These are phyloP conservation scores for Meira miltonrushii DNA, from an alignment of 1,284 basidiomycete genomes.

Conservation along the genomic window DNA sequence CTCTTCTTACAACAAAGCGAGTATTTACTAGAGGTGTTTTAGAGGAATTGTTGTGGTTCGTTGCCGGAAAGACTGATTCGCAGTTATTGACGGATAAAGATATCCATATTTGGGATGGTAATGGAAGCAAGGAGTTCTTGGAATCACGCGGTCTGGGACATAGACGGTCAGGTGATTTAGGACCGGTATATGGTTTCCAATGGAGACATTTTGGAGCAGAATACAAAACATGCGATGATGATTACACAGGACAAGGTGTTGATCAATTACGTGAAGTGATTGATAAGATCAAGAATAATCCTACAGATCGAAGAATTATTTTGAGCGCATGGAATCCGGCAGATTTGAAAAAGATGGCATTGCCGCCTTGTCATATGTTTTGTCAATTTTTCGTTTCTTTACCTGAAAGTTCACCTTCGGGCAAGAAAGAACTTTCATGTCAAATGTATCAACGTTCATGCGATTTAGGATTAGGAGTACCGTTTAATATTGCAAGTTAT, in stretches of 20 bases:
- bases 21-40: conserved; percentile 86
- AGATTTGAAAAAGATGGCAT: conserved; percentile 86
- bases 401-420: conserved; percentile 58
- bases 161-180: conserved; percentile 84
- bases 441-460: conserved; percentile 98
- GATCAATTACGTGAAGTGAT: conserved; percentile 88
- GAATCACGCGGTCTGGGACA: conserved; percentile 75
- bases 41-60: conserved; percentile 94
- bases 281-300: conserved; percentile 83
- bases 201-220: conserved; percentile 96
- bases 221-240: conserved; percentile 72
- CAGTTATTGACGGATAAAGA: conserved; percentile 72
- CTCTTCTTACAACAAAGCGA: conserved; percentile 89
- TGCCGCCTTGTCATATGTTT: conserved; percentile 96
- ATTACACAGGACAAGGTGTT: conserved; percentile 79
- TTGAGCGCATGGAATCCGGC: conserved; percentile 95
- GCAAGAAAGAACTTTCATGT: conserved; percentile 63
- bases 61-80: conserved; percentile 78
- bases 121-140: conserved; percentile 81
- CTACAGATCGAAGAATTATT: conserved; percentile 92
- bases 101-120: conserved; percentile 96
- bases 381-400: conserved; percentile 97
- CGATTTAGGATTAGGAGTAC: conserved; percentile 83
- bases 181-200: conserved; percentile 96
- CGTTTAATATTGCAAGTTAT: conserved; percentile 98